These are phyloP conservation scores for apple (Malus domestica) DNA, from an alignment of 306 rosid genomes.

Conservation along the genomic window DNA sequence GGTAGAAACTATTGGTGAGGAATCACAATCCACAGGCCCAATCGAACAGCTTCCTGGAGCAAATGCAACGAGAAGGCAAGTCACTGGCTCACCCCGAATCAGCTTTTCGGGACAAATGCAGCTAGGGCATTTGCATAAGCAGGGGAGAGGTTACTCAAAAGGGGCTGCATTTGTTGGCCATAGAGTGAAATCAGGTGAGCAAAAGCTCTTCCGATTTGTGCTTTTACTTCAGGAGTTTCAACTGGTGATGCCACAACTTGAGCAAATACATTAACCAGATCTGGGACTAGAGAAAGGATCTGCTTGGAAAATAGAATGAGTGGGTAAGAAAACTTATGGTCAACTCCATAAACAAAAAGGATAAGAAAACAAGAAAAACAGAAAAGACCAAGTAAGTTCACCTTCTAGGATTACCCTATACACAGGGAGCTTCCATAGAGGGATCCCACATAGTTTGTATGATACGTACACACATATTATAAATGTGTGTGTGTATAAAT, in stretches of 20 bases:
- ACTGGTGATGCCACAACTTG: slow-evolving; percentile 85
- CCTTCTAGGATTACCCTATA: background rate
- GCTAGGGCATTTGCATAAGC: slow-evolving; percentile 84
- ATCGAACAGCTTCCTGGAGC: background rate
- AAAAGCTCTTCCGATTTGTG: slow-evolving; percentile 77
- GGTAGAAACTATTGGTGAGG: background rate
- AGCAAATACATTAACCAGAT: slow-evolving; percentile 80
- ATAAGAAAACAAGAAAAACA: slow-evolving; percentile 2
- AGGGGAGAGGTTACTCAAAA: slow-evolving; percentile 74
- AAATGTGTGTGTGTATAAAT: background rate
- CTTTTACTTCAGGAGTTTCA: slow-evolving; percentile 80
- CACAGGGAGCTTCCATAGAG: background rate
- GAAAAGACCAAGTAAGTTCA: background rate
- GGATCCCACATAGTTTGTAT: background rate
- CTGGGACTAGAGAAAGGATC: slow-evolving; percentile 89
- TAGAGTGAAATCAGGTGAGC: slow-evolving; percentile 78
- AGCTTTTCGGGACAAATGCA: slow-evolving; percentile 67
- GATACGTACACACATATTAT: background rate
- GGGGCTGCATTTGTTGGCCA: slow-evolving; percentile 92
- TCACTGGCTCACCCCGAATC: slow-evolving; percentile 16
- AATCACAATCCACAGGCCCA: slow-evolving; percentile 15
- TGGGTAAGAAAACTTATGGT: slow-evolving; percentile 10
- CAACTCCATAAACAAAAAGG: background rate
- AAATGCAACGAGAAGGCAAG: slow-evolving; percentile 9
- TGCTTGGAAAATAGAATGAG: slow-evolving; percentile 34